Percentiles rank a stretch among this genome's conserved stretches.
Conservation (phyloP, 2,329 filamentous ascomycete genomes). For the Nothomitra cinnamomea region DNA sequence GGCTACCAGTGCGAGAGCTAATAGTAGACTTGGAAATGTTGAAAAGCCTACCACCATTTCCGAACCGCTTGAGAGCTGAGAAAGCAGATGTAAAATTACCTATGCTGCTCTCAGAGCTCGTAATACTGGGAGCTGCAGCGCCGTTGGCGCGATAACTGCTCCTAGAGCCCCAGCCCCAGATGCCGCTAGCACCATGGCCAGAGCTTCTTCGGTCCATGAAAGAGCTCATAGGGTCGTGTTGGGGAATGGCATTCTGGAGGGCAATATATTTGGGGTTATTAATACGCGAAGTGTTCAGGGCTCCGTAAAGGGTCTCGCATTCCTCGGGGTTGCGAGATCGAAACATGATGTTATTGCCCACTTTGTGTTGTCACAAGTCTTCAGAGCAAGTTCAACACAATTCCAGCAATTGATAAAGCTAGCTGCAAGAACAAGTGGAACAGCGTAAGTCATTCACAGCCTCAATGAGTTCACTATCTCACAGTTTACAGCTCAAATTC, state of each 20-base stretch:
- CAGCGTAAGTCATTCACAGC: no score
- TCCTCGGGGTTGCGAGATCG: constrained; percentile 61
- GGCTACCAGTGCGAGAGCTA: constrained; percentile 34
- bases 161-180: constrained; percentile 30
- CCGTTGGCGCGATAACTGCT: constrained; percentile 31
- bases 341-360: constrained; percentile 69
- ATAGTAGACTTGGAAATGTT: constrained; percentile 70
- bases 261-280: constrained; percentile 83
- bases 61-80: constrained; percentile 57
- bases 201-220: constrained; percentile 35
- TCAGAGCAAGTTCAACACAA: no score
- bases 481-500: no score
- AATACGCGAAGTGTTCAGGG: constrained; percentile 77
- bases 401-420: no score
- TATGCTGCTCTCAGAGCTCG: constrained; percentile 57
- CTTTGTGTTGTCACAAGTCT: no score
- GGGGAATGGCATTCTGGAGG: constrained; percentile 54
- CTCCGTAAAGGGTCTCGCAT: constrained; percentile 64
- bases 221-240: constrained; percentile 30
- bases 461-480: no score
- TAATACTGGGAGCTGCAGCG: constrained; percentile 29
- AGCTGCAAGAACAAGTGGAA: no score
- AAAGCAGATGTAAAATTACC: constrained; percentile 67
- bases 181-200: constrained; percentile 24
- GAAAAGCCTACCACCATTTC: constrained; percentile 55